Conservation (phyloP, 768 basidiomycete genomes). For the Lentinula sp. region DNA sequence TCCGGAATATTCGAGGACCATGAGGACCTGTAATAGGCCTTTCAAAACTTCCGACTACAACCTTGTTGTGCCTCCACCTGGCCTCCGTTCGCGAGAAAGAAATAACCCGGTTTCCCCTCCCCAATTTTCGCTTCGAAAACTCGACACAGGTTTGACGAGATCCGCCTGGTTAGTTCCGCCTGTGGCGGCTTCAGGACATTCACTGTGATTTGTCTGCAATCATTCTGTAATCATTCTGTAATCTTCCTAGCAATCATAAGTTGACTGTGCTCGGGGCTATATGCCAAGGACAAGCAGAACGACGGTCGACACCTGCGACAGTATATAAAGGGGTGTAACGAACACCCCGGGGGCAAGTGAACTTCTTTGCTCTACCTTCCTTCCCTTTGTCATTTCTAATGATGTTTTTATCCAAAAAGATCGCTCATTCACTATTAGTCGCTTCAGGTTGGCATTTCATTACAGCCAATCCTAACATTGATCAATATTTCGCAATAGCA, state of each 20-base stretch:
- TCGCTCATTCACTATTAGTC: not conserved
- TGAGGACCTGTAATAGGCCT: not conserved
- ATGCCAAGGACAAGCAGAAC: not conserved
- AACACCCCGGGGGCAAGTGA: not conserved
- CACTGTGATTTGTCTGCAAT: not conserved
- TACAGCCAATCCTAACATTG: not conserved
- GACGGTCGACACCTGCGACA: not conserved
- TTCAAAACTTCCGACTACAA: not conserved
- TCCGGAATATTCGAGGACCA: not conserved
- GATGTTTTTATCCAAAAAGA: not conserved
- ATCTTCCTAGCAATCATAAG: not conserved
- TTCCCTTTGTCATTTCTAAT: not conserved
- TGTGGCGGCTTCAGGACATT: not conserved
- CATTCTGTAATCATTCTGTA: not conserved
- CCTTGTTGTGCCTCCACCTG: not conserved
- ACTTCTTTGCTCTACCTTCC: not conserved
- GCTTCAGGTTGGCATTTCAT: not conserved
- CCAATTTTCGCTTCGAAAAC: not conserved
- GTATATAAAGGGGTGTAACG: not conserved
- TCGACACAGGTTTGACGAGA: not conserved
- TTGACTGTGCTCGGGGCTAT: not conserved
- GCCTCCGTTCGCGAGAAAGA: not conserved
- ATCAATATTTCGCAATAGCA: not conserved
- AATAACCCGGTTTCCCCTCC: not conserved
- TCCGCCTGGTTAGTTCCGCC: not conserved